Percentiles rank a stretch among this genome's conserved stretches.
These are phyloP conservation scores for Penicillium cosmopolitanum DNA, from an alignment of 495 filamentous ascomycete species.

Conservation along the genomic window DNA sequence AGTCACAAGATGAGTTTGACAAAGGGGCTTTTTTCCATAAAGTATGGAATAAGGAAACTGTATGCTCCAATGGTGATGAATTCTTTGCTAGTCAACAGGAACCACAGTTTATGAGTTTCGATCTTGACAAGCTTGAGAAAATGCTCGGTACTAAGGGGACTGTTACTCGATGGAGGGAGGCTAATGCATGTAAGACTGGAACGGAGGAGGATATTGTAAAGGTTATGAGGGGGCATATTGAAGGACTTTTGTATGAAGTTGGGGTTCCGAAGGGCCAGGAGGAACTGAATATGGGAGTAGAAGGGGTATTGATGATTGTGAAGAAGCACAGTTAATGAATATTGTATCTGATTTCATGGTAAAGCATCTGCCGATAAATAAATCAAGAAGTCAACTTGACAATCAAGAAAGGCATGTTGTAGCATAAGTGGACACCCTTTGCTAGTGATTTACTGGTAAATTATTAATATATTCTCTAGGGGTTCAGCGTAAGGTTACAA, in stretches of 20 bases:
- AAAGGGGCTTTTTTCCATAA: constrained; percentile 38
- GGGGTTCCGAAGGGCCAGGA: constrained; percentile 24
- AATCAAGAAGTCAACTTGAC: too few relatives aligned
- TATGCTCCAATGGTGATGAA: constrained; percentile 18
- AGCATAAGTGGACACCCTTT: too few relatives aligned
- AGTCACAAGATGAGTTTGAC: constrained; percentile 42
- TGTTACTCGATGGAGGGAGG: constrained; percentile 52
- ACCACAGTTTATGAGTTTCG: constrained; percentile 21
- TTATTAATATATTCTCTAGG: too few relatives aligned
- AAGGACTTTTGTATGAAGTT: constrained; percentile 21
- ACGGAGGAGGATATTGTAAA: constrained; percentile 29
- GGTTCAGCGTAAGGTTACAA: too few relatives aligned
- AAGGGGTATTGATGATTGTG: constrained; percentile 24
- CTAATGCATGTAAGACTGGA: constrained; percentile 36
- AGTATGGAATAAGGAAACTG: constrained; percentile 39
- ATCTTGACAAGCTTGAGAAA: constrained; percentile 27
- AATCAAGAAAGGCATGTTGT: too few relatives aligned
- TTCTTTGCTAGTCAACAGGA: constrained; percentile 25
- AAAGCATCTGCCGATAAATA: too few relatives aligned
- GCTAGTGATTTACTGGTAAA: too few relatives aligned
- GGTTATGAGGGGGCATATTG: constrained; percentile 16
- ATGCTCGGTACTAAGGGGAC: constrained; percentile 42
- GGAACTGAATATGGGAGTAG: constrained; percentile 10
- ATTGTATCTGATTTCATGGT: too few relatives aligned
- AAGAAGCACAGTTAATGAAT: constrained; percentile 13